Evolutionary conservation across 1,284 basidiomycete genomes (phyloP).

Genomic region (Tilletia walkeri): DNA sequence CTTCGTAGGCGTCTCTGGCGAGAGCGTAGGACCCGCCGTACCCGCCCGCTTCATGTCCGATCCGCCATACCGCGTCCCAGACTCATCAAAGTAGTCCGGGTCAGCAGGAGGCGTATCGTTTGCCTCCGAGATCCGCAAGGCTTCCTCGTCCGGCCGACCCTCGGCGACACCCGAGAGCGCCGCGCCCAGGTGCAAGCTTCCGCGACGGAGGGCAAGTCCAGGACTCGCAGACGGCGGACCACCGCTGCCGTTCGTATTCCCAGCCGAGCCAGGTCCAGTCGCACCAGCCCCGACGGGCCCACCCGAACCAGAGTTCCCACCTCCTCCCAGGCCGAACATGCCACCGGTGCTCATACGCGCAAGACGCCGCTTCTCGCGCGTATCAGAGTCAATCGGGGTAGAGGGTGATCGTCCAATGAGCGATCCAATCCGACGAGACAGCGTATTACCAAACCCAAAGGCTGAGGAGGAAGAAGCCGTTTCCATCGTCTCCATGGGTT

Average conservation of each 20-base stretch:
- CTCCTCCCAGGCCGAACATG: slow-evolving; percentile 23
- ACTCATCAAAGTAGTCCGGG: slow-evolving; percentile 8
- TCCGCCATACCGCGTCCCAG: neutral
- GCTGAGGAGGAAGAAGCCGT: slow-evolving; percentile 18
- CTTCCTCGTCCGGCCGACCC: slow-evolving; percentile 11
- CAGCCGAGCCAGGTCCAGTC: neutral
- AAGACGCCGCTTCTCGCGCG: slow-evolving; percentile 39
- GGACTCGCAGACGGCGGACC: neutral
- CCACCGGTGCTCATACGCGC: slow-evolving; percentile 44
- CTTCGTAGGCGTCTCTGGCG: slow-evolving; percentile 9
- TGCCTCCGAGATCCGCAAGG: neutral
- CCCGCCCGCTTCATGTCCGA: slow-evolving; percentile 8
- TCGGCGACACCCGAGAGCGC: slow-evolving; percentile 20
- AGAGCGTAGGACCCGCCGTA: neutral
- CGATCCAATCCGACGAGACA: slow-evolving; percentile 46
- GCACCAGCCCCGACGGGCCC: neutral
- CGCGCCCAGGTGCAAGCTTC: slow-evolving; percentile 21
- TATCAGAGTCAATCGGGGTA: slow-evolving; percentile 37
- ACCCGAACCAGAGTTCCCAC: neutral
- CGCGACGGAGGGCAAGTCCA: neutral
- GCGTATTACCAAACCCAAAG: slow-evolving; percentile 32
- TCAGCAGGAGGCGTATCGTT: neutral
- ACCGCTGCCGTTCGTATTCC: neutral
- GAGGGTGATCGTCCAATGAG: slow-evolving; percentile 44
- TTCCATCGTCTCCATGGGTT: neutral